Evolutionary conservation across 176 grass and related monocot species (phyloP).

Genomic region (Juncus effusus): DNA sequence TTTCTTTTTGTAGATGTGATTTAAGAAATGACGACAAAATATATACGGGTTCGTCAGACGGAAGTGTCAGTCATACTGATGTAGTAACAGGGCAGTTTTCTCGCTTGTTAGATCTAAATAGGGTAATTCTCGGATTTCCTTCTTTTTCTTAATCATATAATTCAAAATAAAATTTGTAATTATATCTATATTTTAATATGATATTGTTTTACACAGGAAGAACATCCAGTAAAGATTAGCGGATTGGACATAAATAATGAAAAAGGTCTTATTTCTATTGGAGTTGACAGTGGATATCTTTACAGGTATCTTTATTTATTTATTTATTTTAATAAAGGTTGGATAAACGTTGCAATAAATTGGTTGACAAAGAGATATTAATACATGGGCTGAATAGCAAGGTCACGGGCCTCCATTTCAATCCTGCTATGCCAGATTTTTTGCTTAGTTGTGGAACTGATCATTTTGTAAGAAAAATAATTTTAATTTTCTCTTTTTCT

Average conservation of each 20-base stretch:
- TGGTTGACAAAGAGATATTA: slow-evolving; percentile 54
- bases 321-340: slow-evolving; percentile 36
- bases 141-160: slow-evolving; percentile 2
- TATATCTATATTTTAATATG: not conserved
- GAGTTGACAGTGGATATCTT: slow-evolving; percentile 86
- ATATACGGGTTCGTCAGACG: slow-evolving; percentile 92
- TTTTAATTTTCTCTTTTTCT: too few species aligned
- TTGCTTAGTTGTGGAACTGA: slow-evolving; percentile 97
- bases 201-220: slow-evolving; percentile 38
- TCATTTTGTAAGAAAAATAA: slow-evolving; percentile 65
- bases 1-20: slow-evolving; percentile 49
- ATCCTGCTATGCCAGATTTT: slow-evolving; percentile 72
- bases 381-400: slow-evolving; percentile 96
- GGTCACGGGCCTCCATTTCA: slow-evolving; percentile 84
- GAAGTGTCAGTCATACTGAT: slow-evolving; percentile 74
- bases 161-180: not conserved
- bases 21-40: slow-evolving; percentile 53
- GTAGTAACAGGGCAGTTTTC: slow-evolving; percentile 65
- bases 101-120: slow-evolving; percentile 63
- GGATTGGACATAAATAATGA: slow-evolving; percentile 84
- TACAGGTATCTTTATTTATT: slow-evolving; percentile 40
- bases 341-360: slow-evolving; percentile 62
- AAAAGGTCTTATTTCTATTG: slow-evolving; percentile 64
- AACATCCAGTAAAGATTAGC: slow-evolving; percentile 76
- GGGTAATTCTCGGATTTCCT: not conserved